Percentiles rank a stretch among this genome's conserved stretches.
phyloP scores from a whole-genome alignment of 441 rosid species.

The Brassica hybrid region DNA sequence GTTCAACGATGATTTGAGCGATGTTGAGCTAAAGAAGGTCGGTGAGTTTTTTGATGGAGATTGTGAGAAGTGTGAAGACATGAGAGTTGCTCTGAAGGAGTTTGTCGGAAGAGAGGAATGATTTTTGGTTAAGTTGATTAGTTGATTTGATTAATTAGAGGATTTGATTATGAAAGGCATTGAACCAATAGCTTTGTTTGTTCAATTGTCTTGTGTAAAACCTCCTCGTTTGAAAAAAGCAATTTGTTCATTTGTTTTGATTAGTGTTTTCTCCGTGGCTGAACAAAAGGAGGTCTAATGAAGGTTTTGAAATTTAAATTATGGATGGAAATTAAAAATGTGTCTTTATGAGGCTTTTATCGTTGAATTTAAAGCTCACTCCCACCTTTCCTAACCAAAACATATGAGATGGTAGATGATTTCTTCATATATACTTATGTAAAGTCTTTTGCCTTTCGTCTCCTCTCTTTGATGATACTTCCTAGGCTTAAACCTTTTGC shows the following conservation, averaged over 20 bases:
- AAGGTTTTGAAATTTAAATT: not conserved
- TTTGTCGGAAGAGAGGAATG: slow-evolving; percentile 34
- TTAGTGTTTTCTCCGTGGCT: slow-evolving; percentile 11
- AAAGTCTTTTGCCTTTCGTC: no score
- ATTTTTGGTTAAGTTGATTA: not conserved
- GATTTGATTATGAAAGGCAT: slow-evolving; percentile 19
- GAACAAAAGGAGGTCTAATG: not conserved
- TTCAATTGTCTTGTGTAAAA: slow-evolving; percentile 22
- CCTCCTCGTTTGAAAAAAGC: slow-evolving; percentile 8
- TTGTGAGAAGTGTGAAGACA: slow-evolving; percentile 62
- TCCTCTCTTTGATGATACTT: no score
- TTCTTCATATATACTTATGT: no score
- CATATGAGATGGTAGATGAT: no score
- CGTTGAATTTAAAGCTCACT: no score
- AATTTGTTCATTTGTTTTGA: slow-evolving; percentile 25
- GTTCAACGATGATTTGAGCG: slow-evolving; percentile 59
- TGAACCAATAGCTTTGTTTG: slow-evolving; percentile 39
- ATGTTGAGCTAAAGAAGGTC: slow-evolving; percentile 61
- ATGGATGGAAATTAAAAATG: no score
- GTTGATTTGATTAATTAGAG: slow-evolving; percentile 15
- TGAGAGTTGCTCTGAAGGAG: slow-evolving; percentile 74
- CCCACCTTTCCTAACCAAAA: no score
- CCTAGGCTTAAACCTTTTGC: no score
- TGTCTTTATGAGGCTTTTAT: no score
- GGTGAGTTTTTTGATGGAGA: slow-evolving; percentile 56